Evolutionary conservation across 768 basidiomycete species (phyloP).

Genomic region (Leccinum subgranulosum): DNA sequence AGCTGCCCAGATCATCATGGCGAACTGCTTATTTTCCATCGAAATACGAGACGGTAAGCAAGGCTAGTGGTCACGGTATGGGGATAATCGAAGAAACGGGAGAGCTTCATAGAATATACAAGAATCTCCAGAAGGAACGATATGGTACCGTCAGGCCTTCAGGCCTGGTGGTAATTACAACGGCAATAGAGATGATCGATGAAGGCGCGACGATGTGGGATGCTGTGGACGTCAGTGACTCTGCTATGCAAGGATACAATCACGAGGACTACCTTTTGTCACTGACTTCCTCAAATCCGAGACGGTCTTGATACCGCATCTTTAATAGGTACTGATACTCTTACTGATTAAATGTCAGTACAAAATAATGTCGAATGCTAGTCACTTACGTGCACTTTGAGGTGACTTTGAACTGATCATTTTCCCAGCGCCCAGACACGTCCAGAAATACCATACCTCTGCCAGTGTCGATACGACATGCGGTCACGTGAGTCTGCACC

Average conservation of each 20-base stretch:
- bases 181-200: neutral
- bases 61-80: neutral
- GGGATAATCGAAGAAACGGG: neutral
- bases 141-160: neutral
- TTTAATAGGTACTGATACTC: neutral
- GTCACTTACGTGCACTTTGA: neutral
- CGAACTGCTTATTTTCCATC: neutral
- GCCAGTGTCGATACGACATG: neutral
- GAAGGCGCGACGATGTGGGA: neutral
- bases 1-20: neutral
- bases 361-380: neutral
- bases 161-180: neutral
- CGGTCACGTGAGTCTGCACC: neutral
- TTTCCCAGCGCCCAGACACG: neutral
- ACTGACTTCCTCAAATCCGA: neutral
- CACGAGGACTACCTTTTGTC: no score
- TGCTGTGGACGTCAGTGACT: neutral
- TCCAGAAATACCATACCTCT: neutral
- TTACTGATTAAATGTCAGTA: neutral
- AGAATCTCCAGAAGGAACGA: neutral
- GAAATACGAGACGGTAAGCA: neutral
- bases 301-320: neutral
- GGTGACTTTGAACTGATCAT: neutral
- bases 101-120: neutral
- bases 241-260: no score